These are phyloP conservation scores for Blastomyces parvus DNA, from an alignment of 2,329 filamentous ascomycete genomes.

Conservation along the genomic window DNA sequence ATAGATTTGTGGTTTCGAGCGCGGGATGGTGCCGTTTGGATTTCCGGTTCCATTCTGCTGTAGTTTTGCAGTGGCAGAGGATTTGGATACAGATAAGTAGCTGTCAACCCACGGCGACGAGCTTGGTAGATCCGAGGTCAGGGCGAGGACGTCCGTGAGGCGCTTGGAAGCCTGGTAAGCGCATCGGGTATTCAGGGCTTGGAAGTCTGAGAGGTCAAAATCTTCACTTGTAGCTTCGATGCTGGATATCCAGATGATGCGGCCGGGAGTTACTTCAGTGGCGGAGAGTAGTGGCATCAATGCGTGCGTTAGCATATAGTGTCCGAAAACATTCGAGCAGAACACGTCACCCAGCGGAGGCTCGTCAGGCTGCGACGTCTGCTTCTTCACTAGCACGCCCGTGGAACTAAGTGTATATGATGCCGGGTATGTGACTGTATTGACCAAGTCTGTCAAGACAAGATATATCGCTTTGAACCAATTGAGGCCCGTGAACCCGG, in stretches of 20 bases:
- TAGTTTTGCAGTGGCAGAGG: constrained; percentile 11
- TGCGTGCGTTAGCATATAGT: constrained; percentile 79
- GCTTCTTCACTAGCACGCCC: constrained; percentile 46
- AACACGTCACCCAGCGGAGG: constrained; percentile 72
- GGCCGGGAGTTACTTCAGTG: constrained; percentile 39
- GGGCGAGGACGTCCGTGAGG: constrained; percentile 70
- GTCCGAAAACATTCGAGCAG: constrained; percentile 86
- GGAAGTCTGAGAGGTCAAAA: constrained; percentile 62
- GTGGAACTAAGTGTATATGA: constrained; percentile 57
- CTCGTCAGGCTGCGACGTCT: constrained; percentile 41
- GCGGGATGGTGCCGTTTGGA: constrained; percentile 15
- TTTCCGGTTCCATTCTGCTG: constrained; percentile 2
- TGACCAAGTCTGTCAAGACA: constrained; percentile 53
- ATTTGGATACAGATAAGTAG: constrained; percentile 44
- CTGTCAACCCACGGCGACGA: constrained; percentile 47
- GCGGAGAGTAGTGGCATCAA: constrained; percentile 61
- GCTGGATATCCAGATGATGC: constrained; percentile 81
- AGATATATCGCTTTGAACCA: constrained; percentile 53
- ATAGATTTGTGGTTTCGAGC: constrained; percentile 55
- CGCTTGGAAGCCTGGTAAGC: constrained; percentile 86
- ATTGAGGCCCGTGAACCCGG: constrained; percentile 72
- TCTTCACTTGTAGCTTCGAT: constrained; percentile 55
- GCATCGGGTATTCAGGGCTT: constrained; percentile 52
- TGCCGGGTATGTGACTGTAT: constrained; percentile 64
- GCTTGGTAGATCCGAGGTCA: constrained; percentile 61